Conservation (phyloP, 495 filamentous ascomycete species). For the Geopyxis carbonaria region DNA sequence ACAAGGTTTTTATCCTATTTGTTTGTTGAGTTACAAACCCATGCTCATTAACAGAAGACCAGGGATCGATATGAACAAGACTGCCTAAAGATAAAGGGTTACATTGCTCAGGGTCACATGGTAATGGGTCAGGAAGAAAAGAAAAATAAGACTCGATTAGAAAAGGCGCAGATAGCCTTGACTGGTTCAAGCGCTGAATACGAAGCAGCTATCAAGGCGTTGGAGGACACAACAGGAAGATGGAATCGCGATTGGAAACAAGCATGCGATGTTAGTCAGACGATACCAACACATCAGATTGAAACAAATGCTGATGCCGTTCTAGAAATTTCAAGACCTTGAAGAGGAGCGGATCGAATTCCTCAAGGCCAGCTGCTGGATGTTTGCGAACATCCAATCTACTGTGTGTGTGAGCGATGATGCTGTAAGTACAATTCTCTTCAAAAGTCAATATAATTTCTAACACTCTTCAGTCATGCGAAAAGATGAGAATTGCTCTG, state of each 20-base stretch:
- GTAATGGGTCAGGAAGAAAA: conserved; percentile 99
- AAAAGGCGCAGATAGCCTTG: conserved; percentile 94
- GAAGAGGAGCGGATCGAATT: conserved; percentile 96
- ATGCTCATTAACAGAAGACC: conserved; percentile 34
- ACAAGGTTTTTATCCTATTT: conserved; percentile 46
- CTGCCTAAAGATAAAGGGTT: conserved; percentile 94
- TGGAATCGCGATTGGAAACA: conserved; percentile 99
- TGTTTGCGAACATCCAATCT: conserved; percentile 88
- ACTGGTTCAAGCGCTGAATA: conserved; percentile 84
- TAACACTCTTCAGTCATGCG: conserved; percentile 45
- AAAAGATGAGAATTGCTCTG: conserved; percentile 86
- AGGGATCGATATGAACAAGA: conserved; percentile 93
- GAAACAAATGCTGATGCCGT: conserved; percentile 8
- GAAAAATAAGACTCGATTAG: conserved; percentile 96
- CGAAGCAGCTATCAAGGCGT: conserved; percentile 70
- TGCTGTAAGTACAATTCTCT: conserved; percentile 36
- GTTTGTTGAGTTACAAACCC: neutral
- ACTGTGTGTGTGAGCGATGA: conserved; percentile 99
- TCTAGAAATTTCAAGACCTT: conserved; percentile 90
- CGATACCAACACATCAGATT: neutral
- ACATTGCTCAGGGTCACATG: conserved; percentile 97
- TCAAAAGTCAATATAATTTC: neutral
- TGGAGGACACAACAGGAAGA: conserved; percentile 88
- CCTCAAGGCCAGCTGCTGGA: conserved; percentile 93
- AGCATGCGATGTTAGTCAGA: conserved; percentile 70